Percentiles rank a stretch among this genome's conserved stretches.
Evolutionary conservation across 768 basidiomycete genomes (phyloP).

Genomic region (Termitomyces sp.): DNA sequence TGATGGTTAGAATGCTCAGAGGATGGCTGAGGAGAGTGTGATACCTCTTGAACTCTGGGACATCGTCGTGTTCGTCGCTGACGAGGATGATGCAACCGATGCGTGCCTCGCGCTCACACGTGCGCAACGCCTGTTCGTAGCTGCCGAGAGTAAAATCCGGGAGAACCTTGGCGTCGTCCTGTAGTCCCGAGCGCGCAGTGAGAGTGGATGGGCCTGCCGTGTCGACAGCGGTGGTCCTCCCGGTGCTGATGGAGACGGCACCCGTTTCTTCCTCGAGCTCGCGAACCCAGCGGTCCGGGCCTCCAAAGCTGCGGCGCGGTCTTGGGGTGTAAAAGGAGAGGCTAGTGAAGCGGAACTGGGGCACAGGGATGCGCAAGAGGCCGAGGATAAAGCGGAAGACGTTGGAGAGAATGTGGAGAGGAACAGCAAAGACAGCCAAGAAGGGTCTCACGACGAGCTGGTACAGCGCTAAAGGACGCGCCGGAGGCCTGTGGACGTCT

Average conservation of each 20-base stretch:
- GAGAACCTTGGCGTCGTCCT: conserved; percentile 44
- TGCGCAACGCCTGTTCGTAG: conserved; percentile 75
- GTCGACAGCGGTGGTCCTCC: conserved; percentile 27
- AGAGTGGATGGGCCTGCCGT: conserved; percentile 40
- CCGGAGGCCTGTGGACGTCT: conserved; percentile 15
- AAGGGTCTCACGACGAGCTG: conserved; percentile 26
- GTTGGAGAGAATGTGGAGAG: conserved; percentile 52
- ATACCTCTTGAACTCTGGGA: conserved; percentile 79
- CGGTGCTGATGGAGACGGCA: conserved; percentile 50
- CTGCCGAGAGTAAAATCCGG: conserved; percentile 79
- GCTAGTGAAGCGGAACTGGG: conserved; percentile 45
- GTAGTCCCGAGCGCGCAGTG: conserved; percentile 25
- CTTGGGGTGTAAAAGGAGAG: conserved; percentile 41
- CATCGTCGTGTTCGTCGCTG: conserved; percentile 89
- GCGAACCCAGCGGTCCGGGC: conserved; percentile 71
- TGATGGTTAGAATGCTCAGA: background rate
- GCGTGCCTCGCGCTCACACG: conserved; percentile 64
- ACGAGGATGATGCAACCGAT: conserved; percentile 80
- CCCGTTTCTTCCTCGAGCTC: conserved; percentile 85
- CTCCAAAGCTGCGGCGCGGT: conserved; percentile 34
- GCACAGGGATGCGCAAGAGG: conserved; percentile 63
- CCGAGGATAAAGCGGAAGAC: conserved; percentile 64
- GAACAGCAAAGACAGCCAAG: conserved; percentile 48
- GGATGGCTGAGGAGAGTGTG: conserved; percentile 13
- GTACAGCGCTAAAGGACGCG: conserved; percentile 13